phyloP scores from a whole-genome alignment of 352 stramenopile species.

The Globisporangium sylvaticum region DNA sequence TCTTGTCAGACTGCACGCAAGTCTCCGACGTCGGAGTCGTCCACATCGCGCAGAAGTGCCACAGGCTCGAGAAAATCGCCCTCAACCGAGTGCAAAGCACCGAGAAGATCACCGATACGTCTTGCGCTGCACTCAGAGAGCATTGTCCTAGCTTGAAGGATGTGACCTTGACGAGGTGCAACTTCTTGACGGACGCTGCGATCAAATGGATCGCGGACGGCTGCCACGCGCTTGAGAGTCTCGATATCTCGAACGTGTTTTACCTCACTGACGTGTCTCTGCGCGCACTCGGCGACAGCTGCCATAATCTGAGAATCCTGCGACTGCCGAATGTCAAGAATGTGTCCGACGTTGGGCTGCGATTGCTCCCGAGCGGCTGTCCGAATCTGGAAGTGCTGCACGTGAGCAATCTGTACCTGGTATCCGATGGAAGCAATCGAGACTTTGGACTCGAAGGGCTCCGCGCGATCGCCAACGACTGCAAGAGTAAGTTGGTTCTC shows the following conservation, averaged over 20 bases:
- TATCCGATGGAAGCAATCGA: conserved; percentile 91
- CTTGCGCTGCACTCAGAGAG: conserved; percentile 73
- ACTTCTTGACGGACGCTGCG: conserved; percentile 87
- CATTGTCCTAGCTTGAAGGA: conserved; percentile 45
- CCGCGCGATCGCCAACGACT: conserved; percentile 73
- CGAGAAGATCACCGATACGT: conserved; percentile 86
- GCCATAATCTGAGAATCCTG: conserved; percentile 33
- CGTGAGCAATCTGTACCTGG: conserved; percentile 80
- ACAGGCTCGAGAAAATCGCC: conserved; percentile 63
- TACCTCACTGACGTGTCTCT: conserved; percentile 83
- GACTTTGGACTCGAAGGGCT: conserved; percentile 91
- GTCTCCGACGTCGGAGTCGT: conserved; percentile 87
- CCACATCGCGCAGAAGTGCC: conserved; percentile 72
- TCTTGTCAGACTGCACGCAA: conserved; percentile 72
- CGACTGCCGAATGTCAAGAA: conserved; percentile 63
- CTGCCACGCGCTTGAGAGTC: conserved; percentile 63
- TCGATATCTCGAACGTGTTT: conserved; percentile 80
- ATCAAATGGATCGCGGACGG: conserved; percentile 85
- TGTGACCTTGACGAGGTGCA: conserved; percentile 81
- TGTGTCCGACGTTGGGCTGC: conserved; percentile 80
- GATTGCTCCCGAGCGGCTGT: conserved; percentile 83
- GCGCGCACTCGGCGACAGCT: conserved; percentile 40
- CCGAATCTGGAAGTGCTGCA: conserved; percentile 68
- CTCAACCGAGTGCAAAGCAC: conserved; percentile 56
- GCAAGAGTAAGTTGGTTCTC: conserved; percentile 22